Evolutionary conservation across 106 monocot genomes (phyloP), one percentile per base, ranked within the genome.

Genomic region (Apostasia ramifera): DNA sequence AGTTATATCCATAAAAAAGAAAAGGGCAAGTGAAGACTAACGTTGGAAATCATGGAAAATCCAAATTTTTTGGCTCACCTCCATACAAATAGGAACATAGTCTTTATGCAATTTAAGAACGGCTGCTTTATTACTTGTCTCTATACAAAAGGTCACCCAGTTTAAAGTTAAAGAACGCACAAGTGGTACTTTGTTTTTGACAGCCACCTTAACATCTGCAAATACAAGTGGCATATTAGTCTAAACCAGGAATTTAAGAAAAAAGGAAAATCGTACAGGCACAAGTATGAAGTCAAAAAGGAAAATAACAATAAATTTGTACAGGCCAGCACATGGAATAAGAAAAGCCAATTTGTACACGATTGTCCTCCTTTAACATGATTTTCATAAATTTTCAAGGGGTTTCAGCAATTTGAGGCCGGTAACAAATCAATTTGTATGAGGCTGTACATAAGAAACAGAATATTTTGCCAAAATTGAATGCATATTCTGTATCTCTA

Each of bases 61-160:
- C 8, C 10, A 37, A 45, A 8, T 47, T 48, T 47, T 6, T 65
- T 13, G 47, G 59, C 83, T 75, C 47, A 97, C 98, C 90, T 98
- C 98, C 93, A 98, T 90, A 65, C 89, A 98, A 54, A 98, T 98
- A 49, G 98, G 98, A 77, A 98, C 93, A 76, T 87, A 98, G 68
- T 98, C 98, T 76, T 98, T 98, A 61, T 93, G 87, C 72, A 93
- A 78, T 81, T 93, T 98, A 63, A 98, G 93, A 67, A 98, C 83
- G 64, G 73, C 75, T 51, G 92, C 79, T 77, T 88, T 98, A 74
- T 90, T 93, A 72, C 83, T 93, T 42, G 98, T 81, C 67, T 98
- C 98, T 61, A 90, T 85, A 81, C 98, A 98, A 81, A 81, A 98
- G 50, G 98, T 79, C 9, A 98, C 83, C 98, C 98, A 98, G 73